A percentile compares a stretch with the other conserved stretches of the same genome.
These are phyloP conservation scores for Clonostachys rosea DNA, from an alignment of 2,329 filamentous ascomycete species.

Conservation along the genomic window DNA sequence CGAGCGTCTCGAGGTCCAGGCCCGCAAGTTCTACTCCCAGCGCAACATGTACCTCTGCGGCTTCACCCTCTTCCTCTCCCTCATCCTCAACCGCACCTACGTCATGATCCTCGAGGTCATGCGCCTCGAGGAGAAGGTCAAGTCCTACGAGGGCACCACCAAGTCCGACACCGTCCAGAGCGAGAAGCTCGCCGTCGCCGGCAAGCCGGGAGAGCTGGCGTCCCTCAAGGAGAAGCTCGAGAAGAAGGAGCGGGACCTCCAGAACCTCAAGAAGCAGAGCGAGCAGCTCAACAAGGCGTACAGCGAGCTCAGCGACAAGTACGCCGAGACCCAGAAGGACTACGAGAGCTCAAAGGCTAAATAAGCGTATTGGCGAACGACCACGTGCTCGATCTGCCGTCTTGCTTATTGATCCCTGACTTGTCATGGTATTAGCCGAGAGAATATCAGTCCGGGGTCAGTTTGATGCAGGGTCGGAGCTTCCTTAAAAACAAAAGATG, in stretches of 20 bases:
- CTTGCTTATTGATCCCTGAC: neutral
- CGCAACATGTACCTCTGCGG: slow-evolving; percentile 99
- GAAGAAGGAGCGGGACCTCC: slow-evolving; percentile 77
- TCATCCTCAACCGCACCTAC: slow-evolving; percentile 99
- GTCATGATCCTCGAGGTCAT: slow-evolving; percentile 93
- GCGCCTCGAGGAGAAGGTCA: slow-evolving; percentile 86
- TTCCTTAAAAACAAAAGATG: neutral
- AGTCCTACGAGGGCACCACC: slow-evolving; percentile 63
- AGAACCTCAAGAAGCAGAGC: slow-evolving; percentile 88
- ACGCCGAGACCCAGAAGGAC: slow-evolving; percentile 51
- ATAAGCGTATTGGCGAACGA: slow-evolving; percentile 20
- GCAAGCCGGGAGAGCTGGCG: slow-evolving; percentile 71
- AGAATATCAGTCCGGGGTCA: neutral
- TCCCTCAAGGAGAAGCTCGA: slow-evolving; percentile 66
- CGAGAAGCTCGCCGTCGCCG: slow-evolving; percentile 67
- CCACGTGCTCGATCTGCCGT: neutral
- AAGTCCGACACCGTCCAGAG: slow-evolving; percentile 56
- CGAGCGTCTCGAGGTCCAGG: slow-evolving; percentile 97
- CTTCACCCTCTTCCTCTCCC: slow-evolving; percentile 96
- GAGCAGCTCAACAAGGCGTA: slow-evolving; percentile 82
- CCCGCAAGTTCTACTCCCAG: slow-evolving; percentile 99
- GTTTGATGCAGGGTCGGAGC: neutral
- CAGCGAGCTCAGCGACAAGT: slow-evolving; percentile 78
- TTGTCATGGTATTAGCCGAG: neutral
- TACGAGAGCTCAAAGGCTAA: slow-evolving; percentile 54